Evolutionary conservation across 139 green algal genomes (phyloP).

Genomic region (Chlorella ohadii): DNA sequence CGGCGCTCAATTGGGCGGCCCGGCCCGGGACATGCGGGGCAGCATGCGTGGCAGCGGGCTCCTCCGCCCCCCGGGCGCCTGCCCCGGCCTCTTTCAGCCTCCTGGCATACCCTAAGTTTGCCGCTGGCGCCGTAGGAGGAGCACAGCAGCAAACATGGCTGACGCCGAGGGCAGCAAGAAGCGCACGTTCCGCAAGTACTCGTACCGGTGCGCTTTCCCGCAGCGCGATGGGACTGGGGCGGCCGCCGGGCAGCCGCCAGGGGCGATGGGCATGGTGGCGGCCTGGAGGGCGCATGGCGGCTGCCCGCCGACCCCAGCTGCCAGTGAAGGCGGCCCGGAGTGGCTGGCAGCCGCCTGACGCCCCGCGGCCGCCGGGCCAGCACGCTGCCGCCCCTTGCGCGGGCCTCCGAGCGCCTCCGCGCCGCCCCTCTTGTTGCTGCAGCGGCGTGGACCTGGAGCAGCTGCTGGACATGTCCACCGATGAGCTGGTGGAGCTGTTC

Average conservation of each 20-base stretch:
- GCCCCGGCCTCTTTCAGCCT: not conserved
- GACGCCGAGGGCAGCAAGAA: slow-evolving; percentile 55
- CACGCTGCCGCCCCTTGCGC: too few relatives aligned
- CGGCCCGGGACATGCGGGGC: too few relatives aligned
- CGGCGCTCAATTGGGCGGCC: too few relatives aligned
- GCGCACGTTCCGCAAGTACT: slow-evolving; percentile 93
- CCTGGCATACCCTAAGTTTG: not conserved
- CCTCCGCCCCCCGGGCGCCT: not conserved
- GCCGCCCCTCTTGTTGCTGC: not conserved
- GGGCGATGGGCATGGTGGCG: not conserved
- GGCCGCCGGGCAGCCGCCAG: too few relatives aligned
- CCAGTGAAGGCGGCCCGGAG: too few relatives aligned
- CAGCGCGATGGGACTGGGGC: too few relatives aligned
- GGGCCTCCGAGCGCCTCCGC: too few relatives aligned
- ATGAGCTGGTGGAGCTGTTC: slow-evolving; percentile 91
- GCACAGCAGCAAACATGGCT: slow-evolving; percentile 39
- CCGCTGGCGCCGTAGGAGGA: not conserved
- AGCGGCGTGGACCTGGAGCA: slow-evolving; percentile 95
- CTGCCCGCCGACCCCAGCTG: too few relatives aligned
- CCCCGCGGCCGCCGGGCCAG: too few relatives aligned
- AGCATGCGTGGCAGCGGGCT: too few relatives aligned
- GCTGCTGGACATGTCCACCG: slow-evolving; percentile 96
- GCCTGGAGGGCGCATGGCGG: not conserved
- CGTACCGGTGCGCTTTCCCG: slow-evolving; percentile 65
- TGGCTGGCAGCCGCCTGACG: too few relatives aligned